Evolutionary conservation across 441 rosid species (phyloP), one percentile per base, ranked within the genome.

Genomic region (Eruca vesicaria): DNA sequence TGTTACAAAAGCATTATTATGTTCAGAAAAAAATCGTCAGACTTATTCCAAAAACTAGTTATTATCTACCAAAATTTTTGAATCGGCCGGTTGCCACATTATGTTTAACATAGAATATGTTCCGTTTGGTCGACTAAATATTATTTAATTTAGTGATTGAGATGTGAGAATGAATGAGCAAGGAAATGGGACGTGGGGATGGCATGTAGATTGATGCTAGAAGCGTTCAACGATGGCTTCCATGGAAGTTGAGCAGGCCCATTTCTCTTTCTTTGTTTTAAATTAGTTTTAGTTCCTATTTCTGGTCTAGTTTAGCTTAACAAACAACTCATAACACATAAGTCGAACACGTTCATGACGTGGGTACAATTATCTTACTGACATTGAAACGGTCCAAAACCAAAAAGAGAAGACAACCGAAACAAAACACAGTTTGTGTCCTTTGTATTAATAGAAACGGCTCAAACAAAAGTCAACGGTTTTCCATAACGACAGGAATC

Each of bases 401-500:
- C 55, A 56, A 41, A 63, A 50, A n/a, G 56, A 50, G 6, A n/a
- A 38, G 29, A 68, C 36, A 38, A 21, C n/a, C 12, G 21, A 50
- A 38, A 20, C 35, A 68, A 41, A 41, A 32, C 43, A 56, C 9
- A 63, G 35, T 29, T 66, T 14, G 31, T 70, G 63, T 64, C 67
- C 7, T 72, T 60, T 78, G 43, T 62, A 73, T 78, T 72, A 72
- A 78, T 78, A 72, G 74, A 78, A 78, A 72, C 57, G 65, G 59
- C 63, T 72, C 7, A 78, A 72, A 72, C 65, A 41, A 61, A 72
- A 66, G 81, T 78, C 74, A 73, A 78, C 81, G 81, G 74, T 33
- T 68, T 19, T 73, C 77, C 81, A 61, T 38, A 72, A 78, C 36
- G 71, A 73, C 61, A 77, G 69, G 74, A 78, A 67, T 73, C 61